Base-by-base conservation (phyloP, 1,284 basidiomycete genomes). In the Schizophyllum commune region DNA sequence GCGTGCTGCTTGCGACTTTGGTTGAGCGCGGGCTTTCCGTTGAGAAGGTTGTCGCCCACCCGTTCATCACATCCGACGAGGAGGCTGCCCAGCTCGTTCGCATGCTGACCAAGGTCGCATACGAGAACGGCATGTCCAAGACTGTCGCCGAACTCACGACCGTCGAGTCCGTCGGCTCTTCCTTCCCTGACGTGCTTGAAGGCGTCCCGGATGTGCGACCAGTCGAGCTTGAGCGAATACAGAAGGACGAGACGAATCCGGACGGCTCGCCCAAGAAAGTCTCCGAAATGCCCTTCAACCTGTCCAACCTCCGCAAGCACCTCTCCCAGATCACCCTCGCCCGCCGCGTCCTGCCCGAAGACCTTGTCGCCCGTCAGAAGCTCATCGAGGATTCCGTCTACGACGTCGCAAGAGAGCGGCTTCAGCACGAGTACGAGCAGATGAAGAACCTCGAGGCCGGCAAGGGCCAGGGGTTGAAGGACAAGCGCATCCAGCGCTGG, bases 351-450 rank as follows among this genome's bases (percentile, higher is more conserved):
- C 78, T 91, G 51, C 79, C 86, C 0, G 83, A 85, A 54, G 85
- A 91, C 65, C 73, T 84, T 19, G 78, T 83, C n/a, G 78, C 85
- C 0, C 88, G 94, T 1, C 94, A 97, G 74, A 85, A 86, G 65
- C 78, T 90, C 1, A 82, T 97, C 3, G 94, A 96, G 72, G 81
- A 87, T 52, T 92, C 92, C 0, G 92, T 92, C 0, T 90, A 92
- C 69, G 89, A 92, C 33, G 88, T 93, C 19, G 93, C 94, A 0
- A 79, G 85, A 1, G 83, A 86, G 63, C 85, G 92, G 27, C 76
- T 94, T 56, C 78, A 83, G 68, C 84, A 88, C 63, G 83, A 93
- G 63, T 76, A 82, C 7, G 79, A 88, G 62, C 63, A 81, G 6
- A 79, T 94, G 52, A 79, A 83, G 19, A 76, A 81, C 6, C 66